Conservation (phyloP, 768 basidiomycete genomes). For the Termitomyces heimii region DNA sequence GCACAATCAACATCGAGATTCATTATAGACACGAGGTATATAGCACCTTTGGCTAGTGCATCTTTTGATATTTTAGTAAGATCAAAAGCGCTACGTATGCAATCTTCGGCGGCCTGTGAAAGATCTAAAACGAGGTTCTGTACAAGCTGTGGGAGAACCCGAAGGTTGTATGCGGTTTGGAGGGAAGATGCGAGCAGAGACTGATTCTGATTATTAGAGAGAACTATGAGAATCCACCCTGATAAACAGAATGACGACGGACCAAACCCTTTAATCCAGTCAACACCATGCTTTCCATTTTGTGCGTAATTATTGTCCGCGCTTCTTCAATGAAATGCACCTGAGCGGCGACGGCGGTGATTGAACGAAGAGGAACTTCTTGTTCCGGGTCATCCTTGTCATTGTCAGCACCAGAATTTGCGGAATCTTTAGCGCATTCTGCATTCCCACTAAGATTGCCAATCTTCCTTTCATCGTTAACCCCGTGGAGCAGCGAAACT, state of each 20-base stretch:
- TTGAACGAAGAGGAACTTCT: conserved; percentile 59
- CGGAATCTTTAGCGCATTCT: conserved; percentile 1
- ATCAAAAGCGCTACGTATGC: conserved; percentile 83
- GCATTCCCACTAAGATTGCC: neutral
- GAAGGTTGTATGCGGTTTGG: conserved; percentile 93
- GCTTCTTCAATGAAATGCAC: conserved; percentile 69
- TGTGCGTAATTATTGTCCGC: conserved; percentile 60
- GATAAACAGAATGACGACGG: conserved; percentile 19
- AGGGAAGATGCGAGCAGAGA: conserved; percentile 87
- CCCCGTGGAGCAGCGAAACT: conserved; percentile 50
- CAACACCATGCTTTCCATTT: conserved; percentile 91
- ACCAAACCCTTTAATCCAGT: conserved; percentile 75
- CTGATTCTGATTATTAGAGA: conserved; percentile 58
- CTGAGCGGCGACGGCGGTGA: conserved; percentile 66
- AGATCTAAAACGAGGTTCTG: conserved; percentile 73
- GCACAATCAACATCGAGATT: neutral
- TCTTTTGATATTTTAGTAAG: conserved; percentile 83
- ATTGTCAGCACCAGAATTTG: conserved; percentile 7
- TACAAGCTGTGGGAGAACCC: conserved; percentile 78
- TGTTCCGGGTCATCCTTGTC: conserved; percentile 15
- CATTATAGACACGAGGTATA: neutral
- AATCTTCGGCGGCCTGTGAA: conserved; percentile 74
- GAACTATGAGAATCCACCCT: conserved; percentile 3
- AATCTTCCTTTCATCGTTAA: conserved; percentile 9
- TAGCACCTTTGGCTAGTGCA: conserved; percentile 67